These are phyloP conservation scores for Tilletia setariae DNA, from an alignment of 1,284 basidiomycete genomes.

Conservation along the genomic window DNA sequence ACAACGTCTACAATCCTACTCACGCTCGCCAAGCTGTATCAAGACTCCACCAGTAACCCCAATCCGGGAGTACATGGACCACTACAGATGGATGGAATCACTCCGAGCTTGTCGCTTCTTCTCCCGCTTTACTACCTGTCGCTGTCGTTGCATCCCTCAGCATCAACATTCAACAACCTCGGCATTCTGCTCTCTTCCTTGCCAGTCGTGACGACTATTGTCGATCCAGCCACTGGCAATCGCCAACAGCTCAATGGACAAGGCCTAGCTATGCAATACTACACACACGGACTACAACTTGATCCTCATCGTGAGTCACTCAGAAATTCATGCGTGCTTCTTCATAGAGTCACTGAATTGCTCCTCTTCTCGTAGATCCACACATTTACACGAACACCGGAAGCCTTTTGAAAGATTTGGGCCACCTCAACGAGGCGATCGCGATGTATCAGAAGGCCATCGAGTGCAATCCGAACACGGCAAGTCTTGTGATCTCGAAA, in stretches of 20 bases:
- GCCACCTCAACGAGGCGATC: conserved; percentile 61
- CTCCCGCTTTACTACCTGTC: conserved; percentile 65
- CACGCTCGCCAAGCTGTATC: conserved; percentile 63
- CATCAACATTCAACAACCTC: conserved; percentile 65
- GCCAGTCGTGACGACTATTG: conserved; percentile 47
- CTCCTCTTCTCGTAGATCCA: conserved; percentile 54
- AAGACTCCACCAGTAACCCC: conserved; percentile 55
- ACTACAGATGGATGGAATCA: conserved; percentile 53
- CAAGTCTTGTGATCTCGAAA: too few relatives aligned
- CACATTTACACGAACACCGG: conserved; percentile 66
- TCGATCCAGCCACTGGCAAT: conserved; percentile 41
- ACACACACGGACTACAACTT: conserved; percentile 62
- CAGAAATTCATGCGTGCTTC: background rate
- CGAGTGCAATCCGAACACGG: conserved; percentile 62
- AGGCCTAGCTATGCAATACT: conserved; percentile 62
- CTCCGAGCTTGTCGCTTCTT: conserved; percentile 59
- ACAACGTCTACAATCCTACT: conserved; percentile 63
- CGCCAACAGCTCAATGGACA: conserved; percentile 48
- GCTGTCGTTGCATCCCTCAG: conserved; percentile 61
- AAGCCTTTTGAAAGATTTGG: conserved; percentile 64
- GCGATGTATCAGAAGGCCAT: conserved; percentile 62
- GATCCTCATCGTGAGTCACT: conserved; percentile 57
- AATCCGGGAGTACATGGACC: conserved; percentile 33
- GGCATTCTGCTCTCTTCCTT: conserved; percentile 64
- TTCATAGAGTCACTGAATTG: background rate